Evolutionary conservation across 192 early-diverging fungal species (phyloP), one percentile per base, ranked within the genome.

Genomic region (Backusella psychrophila): DNA sequence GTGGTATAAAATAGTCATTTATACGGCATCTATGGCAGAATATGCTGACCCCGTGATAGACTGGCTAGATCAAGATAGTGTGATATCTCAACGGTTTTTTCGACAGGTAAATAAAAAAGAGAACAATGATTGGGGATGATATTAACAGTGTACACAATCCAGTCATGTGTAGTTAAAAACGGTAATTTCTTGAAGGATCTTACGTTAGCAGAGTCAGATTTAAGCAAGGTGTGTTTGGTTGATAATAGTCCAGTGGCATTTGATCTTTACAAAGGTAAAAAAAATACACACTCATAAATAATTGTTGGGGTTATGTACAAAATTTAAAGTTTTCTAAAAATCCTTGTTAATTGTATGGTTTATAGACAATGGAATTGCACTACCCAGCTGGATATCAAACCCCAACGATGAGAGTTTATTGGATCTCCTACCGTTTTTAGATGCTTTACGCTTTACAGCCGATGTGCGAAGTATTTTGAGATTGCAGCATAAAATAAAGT

Each of bases 1-100:
- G 80, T 97, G 95, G 95, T 97, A 93, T 85, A 93, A 93, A 66
- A 87, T 97, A 23, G 93, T 96, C 11, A 93, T 97, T 36, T 97
- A 95, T 82, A 97, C 95, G 2, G 95, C 95, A 11, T 93, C 91
- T 12, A 94, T 97, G 92, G 83, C 93, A 26, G 94, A 97, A 84
- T 97, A 97, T 77, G 95, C 95, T n/a, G 94, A 96, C 78, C 95
- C 95, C 21, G 95, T 97, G 26, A 95, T 97, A 73, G 95, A 97
- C 78, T 94, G 91, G 89, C 77, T 97, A 41, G 94, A 97, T 80
- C 89, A 90, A 72, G 82, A 84, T 66, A 92, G 81, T 12, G 72
- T 95, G 21, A 89, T 96, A 72, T 87, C 88, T 8, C 81, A 87
- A 65, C 89, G 95, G 29, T 94, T 90, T 81, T 97, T 97, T 85